Evolutionary conservation across 2,329 filamentous ascomycete species (phyloP).

Genomic region (Tolypocladium tropicale): DNA sequence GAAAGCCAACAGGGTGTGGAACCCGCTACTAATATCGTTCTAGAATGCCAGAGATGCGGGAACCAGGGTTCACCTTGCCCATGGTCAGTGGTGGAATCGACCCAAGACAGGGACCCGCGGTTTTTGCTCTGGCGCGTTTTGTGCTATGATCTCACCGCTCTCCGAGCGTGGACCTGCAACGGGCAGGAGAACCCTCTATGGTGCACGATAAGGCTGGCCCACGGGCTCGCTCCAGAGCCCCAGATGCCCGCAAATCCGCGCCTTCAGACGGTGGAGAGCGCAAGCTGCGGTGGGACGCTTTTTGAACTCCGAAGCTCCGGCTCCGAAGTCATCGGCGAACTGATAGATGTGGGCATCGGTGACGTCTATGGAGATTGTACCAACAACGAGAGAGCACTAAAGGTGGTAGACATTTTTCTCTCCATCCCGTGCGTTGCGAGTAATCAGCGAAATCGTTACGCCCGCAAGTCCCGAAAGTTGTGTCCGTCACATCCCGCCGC

Average conservation of each 20-base stretch:
- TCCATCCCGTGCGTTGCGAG: too few species aligned
- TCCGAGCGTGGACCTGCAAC: neutral
- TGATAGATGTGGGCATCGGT: neutral
- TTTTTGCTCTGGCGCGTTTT: neutral
- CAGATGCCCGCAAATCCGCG: neutral
- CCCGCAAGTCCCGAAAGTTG: too few species aligned
- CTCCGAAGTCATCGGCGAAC: neutral
- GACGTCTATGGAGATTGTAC: neutral
- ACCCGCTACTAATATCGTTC: neutral
- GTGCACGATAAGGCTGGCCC: neutral
- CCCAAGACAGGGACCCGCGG: neutral
- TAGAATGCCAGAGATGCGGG: neutral
- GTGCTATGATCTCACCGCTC: neutral
- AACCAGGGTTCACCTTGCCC: neutral
- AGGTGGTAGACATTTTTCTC: neutral
- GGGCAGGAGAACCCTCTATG: neutral
- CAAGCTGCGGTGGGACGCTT: neutral
- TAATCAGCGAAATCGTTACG: neutral
- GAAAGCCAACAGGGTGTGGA: neutral
- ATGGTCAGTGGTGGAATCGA: neutral
- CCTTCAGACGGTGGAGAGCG: neutral
- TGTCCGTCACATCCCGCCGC: neutral
- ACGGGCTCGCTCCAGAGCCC: neutral
- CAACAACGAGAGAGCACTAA: too few species aligned
- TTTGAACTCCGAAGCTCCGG: neutral